Conservation (phyloP, 192 early-diverging fungal species). For the Dimargaris cristalligena region DNA sequence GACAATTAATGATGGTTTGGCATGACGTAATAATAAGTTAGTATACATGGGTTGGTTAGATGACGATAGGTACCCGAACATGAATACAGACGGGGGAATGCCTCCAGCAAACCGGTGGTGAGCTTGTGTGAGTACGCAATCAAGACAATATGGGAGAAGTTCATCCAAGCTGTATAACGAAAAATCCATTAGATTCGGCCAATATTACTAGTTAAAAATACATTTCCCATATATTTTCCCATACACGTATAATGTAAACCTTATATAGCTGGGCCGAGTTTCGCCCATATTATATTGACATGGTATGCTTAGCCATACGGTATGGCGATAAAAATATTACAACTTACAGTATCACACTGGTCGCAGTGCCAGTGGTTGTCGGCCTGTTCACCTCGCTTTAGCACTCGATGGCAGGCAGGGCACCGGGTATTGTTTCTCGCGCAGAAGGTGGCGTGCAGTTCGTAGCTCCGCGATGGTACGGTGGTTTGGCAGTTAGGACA, state of each 20-base stretch:
- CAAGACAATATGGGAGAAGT: too few relatives aligned
- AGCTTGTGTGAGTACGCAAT: neutral
- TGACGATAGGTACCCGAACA: neutral
- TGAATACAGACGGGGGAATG: slow-evolving; percentile 5
- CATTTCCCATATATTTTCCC: too few relatives aligned
- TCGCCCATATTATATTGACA: too few relatives aligned
- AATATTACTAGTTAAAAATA: too few relatives aligned
- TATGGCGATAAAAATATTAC: too few relatives aligned
- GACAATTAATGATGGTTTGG: neutral
- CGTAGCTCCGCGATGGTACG: slow-evolving; percentile 39
- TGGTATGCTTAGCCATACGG: too few relatives aligned
- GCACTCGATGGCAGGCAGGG: slow-evolving; percentile 37
- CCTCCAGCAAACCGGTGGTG: neutral
- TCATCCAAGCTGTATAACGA: too few relatives aligned
- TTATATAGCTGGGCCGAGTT: too few relatives aligned
- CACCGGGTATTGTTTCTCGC: slow-evolving; percentile 62
- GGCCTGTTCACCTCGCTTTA: slow-evolving; percentile 46
- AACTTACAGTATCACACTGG: slow-evolving; percentile 34
- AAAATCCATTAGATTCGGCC: too few relatives aligned
- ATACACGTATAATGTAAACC: too few relatives aligned
- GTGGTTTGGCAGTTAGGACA: slow-evolving; percentile 58
- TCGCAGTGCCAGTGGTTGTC: slow-evolving; percentile 72
- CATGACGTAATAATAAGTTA: slow-evolving; percentile 7
- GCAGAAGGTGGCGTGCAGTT: slow-evolving; percentile 66
- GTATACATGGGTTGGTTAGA: neutral